A percentile compares a stretch with the other conserved stretches of the same genome.
phyloP scores from a whole-genome alignment of 2,329 filamentous ascomycete genomes.

The Emericellopsis cladophorae region DNA sequence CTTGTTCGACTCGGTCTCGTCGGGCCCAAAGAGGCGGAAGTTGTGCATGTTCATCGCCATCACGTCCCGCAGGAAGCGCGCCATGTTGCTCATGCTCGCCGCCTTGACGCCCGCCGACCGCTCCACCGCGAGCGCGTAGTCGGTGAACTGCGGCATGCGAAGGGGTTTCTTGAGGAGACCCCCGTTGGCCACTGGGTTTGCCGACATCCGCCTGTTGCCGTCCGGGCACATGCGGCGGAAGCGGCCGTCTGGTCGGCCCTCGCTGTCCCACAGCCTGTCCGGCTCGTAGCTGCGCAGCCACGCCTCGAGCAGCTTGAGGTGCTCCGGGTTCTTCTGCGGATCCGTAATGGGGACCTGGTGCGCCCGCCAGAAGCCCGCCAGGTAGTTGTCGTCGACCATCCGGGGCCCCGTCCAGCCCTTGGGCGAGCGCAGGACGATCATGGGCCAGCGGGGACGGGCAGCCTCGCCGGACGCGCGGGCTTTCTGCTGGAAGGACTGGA shows the following conservation, averaged over 20 bases:
- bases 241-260: slow-evolving; percentile 50
- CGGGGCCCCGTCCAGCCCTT: slow-evolving; percentile 73
- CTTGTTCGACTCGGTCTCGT: slow-evolving; percentile 76
- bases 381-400: slow-evolving; percentile 55
- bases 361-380: slow-evolving; percentile 67
- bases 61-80: slow-evolving; percentile 53
- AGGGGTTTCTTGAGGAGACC: slow-evolving; percentile 55
- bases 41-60: slow-evolving; percentile 49
- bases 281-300: slow-evolving; percentile 73
- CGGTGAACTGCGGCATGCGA: slow-evolving; percentile 54
- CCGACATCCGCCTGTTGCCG: slow-evolving; percentile 60
- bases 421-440: slow-evolving; percentile 65
- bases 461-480: slow-evolving; percentile 58
- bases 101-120: slow-evolving; percentile 42
- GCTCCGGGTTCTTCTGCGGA: slow-evolving; percentile 49
- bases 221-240: slow-evolving; percentile 52
- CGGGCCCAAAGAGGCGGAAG: slow-evolving; percentile 68
- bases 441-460: slow-evolving; percentile 62
- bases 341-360: slow-evolving; percentile 70
- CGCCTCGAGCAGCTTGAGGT: slow-evolving; percentile 55
- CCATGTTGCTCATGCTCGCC: slow-evolving; percentile 60
- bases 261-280: slow-evolving; percentile 54
- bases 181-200: slow-evolving; percentile 65
- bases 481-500: slow-evolving; percentile 55
- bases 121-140: slow-evolving; percentile 52